Conservation (phyloP, 140 eudicot genomes). For the Oenanthe javanica region DNA sequence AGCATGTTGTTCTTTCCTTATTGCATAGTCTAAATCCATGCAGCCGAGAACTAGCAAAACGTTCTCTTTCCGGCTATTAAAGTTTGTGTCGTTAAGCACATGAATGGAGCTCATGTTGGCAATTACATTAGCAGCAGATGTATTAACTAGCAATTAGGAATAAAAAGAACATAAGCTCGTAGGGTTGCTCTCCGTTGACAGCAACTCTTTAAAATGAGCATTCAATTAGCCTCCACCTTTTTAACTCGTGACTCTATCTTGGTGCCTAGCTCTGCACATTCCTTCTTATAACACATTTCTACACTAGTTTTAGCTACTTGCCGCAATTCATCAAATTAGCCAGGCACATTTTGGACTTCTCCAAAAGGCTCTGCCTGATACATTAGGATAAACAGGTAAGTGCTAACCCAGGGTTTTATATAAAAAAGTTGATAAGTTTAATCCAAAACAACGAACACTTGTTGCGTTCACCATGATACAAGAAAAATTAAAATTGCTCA, state of each 20-base stretch:
- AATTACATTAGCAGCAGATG: too few species aligned
- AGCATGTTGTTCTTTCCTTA: too few species aligned
- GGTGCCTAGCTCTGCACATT: constrained; percentile 67
- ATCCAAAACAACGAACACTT: neutral
- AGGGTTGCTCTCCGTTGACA: constrained; percentile 62
- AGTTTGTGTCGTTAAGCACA: too few species aligned
- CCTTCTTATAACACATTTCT: constrained; percentile 53
- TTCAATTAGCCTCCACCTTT: constrained; percentile 58
- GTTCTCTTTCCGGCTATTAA: too few species aligned
- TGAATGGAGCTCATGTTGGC: too few species aligned
- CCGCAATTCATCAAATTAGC: constrained; percentile 69
- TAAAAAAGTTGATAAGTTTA: neutral
- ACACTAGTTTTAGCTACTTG: constrained; percentile 74
- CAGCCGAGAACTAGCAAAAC: too few species aligned
- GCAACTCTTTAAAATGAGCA: constrained; percentile 55
- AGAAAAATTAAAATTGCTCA: neutral
- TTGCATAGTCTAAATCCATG: too few species aligned
- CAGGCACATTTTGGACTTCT: constrained; percentile 72
- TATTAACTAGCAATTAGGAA: too few species aligned
- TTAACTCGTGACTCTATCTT: constrained; percentile 61
- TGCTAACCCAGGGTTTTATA: neutral
- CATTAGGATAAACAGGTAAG: neutral
- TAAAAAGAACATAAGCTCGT: too few species aligned
- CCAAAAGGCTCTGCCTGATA: constrained; percentile 69
- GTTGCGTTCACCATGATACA: neutral